These are phyloP conservation scores for Eucalyptus marginata DNA, from an alignment of 345 rosid species.

Conservation along the genomic window DNA sequence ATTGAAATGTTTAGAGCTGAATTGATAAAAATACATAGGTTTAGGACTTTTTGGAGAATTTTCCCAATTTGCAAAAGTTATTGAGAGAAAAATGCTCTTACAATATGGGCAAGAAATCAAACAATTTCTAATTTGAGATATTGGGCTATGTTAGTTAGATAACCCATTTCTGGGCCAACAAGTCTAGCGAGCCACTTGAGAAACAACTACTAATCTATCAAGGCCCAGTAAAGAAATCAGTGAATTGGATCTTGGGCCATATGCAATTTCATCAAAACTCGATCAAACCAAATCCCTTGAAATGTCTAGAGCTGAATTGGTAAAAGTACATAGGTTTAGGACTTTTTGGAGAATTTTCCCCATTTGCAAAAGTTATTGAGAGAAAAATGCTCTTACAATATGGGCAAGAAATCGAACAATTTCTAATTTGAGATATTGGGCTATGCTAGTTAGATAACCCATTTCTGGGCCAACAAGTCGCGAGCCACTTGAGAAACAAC, in stretches of 20 bases:
- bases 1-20: no score
- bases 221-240: not conserved
- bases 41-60: not conserved
- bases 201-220: not conserved
- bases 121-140: not conserved
- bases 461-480: not conserved
- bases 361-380: not conserved
- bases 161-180: not conserved
- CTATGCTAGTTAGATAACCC: not conserved
- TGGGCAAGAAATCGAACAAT: not conserved
- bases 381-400: not conserved
- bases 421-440: not conserved
- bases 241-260: not conserved
- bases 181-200: not conserved
- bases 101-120: not conserved
- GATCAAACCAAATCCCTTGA: no score
- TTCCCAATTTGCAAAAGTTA: not conserved
- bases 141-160: not conserved
- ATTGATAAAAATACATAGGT: no score
- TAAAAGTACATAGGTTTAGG: no score
- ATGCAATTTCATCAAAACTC: no score
- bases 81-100: not conserved
- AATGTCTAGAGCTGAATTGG: no score
- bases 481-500: not conserved
- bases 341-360: not conserved